A percentile compares a stretch with the other conserved stretches of the same genome.
Evolutionary conservation across 2,329 filamentous ascomycete genomes (phyloP).

Genomic region (Epichloe elymi): DNA sequence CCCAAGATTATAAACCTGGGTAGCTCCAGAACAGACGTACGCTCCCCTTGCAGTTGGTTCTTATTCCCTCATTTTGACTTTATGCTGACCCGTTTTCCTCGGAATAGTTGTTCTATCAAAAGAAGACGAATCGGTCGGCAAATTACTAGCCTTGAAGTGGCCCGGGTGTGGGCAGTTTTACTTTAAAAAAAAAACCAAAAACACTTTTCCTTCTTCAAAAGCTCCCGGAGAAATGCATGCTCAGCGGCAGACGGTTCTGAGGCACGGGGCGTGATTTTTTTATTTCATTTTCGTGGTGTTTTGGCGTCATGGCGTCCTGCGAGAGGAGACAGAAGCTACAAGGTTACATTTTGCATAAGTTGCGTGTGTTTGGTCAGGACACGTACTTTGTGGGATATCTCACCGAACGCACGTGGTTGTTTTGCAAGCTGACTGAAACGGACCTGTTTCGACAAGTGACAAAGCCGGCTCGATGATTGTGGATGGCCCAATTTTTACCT

Average conservation of each 20-base stretch:
- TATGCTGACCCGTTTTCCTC: slow-evolving; percentile 2
- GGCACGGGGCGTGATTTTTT: neutral
- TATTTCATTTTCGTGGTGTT: neutral
- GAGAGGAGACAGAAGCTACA: no score
- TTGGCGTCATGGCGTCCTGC: neutral
- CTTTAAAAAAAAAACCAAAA: neutral
- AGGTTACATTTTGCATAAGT: no score
- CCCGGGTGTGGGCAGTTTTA: slow-evolving; percentile 33
- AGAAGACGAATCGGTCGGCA: slow-evolving; percentile 48
- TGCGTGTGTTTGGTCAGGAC: no score
- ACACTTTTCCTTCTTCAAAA: neutral
- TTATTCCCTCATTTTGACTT: neutral
- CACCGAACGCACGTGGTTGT: no score
- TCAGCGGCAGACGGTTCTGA: neutral
- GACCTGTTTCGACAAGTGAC: no score
- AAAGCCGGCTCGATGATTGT: no score
- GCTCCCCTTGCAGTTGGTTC: slow-evolving; percentile 14
- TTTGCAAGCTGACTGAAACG: no score
- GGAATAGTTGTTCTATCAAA: slow-evolving; percentile 47
- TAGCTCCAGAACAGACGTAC: slow-evolving; percentile 83
- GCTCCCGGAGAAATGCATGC: neutral
- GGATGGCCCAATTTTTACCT: no score
- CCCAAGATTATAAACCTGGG: slow-evolving; percentile 99
- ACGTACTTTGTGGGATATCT: no score
- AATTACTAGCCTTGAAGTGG: slow-evolving; percentile 37